phyloP scores from a whole-genome alignment of 2,329 filamentous ascomycete genomes.

The Penicillium digitatum region DNA sequence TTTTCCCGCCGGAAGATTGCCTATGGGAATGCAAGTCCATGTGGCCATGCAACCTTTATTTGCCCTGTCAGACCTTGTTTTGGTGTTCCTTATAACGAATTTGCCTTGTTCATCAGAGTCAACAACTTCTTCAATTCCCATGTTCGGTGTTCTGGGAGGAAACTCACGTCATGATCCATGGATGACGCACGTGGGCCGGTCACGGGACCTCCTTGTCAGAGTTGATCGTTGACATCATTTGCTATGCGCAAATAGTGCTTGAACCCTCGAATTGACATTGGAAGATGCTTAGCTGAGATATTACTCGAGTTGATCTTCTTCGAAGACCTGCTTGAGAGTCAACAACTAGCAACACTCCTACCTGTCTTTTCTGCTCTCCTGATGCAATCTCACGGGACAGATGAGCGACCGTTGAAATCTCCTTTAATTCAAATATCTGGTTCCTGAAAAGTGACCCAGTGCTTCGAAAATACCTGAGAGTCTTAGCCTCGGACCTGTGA shows the following conservation, averaged over 20 bases:
- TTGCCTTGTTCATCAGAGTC: neutral
- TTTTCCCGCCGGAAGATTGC: neutral
- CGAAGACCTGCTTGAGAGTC: neutral
- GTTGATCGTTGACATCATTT: neutral
- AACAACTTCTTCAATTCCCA: too few species aligned
- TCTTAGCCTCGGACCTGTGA: neutral
- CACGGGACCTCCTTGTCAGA: slow-evolving; percentile 11
- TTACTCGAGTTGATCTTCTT: neutral
- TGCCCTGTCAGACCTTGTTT: neutral
- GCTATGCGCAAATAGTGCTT: neutral
- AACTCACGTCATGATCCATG: neutral
- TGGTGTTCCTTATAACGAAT: neutral
- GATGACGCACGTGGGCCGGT: slow-evolving; percentile 3
- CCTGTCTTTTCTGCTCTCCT: neutral
- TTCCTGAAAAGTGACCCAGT: neutral
- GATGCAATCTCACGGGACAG: slow-evolving; percentile 6
- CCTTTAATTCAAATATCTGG: neutral
- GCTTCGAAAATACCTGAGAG: neutral
- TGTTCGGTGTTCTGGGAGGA: too few species aligned
- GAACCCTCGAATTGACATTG: neutral
- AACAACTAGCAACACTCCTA: neutral
- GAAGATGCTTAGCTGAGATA: neutral
- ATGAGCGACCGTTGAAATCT: neutral
- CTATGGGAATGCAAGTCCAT: neutral
- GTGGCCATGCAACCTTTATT: slow-evolving; percentile 5